Percentiles rank a stretch among this genome's conserved stretches.
phyloP scores from a whole-genome alignment of 2,329 filamentous ascomycete genomes.

The Dactylellina haptotyla region DNA sequence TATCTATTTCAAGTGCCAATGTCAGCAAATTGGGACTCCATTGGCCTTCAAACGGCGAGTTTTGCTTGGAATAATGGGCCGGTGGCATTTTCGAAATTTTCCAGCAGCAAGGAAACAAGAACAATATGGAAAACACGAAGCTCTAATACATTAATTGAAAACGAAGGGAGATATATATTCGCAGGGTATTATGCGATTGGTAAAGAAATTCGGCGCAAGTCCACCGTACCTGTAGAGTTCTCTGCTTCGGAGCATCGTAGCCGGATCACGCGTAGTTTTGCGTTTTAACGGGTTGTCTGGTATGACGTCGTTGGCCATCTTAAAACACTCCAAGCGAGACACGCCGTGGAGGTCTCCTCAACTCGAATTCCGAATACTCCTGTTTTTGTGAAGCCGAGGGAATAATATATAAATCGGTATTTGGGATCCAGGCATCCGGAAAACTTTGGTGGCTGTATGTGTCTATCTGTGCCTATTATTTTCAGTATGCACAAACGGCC shows the following conservation, averaged over 20 bases:
- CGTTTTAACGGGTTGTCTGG: conserved; percentile 36
- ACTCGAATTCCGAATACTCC: conserved; percentile 28
- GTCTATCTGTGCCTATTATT: conserved; percentile 25
- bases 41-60: too few relatives aligned
- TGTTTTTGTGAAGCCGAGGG: conserved; percentile 36
- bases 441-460: conserved; percentile 18
- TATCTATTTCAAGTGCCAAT: conserved; percentile 28
- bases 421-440: conserved; percentile 36
- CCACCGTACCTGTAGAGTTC: conserved; percentile 44
- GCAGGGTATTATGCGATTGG: background rate
- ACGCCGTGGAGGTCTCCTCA: conserved; percentile 20
- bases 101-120: background rate
- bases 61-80: too few relatives aligned
- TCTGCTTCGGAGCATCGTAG: conserved; percentile 37
- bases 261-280: conserved; percentile 37
- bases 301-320: conserved; percentile 52
- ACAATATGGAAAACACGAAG: background rate
- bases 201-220: background rate
- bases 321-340: conserved; percentile 44
- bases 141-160: too few relatives aligned
- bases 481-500: conserved; percentile 26
- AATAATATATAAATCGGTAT: conserved; percentile 22
- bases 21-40: conserved; percentile 29
- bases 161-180: too few relatives aligned
- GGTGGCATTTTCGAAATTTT: too few relatives aligned